Base-by-base conservation (phyloP, 2,329 filamentous ascomycete genomes). In the Epichloe coenophiala region DNA sequence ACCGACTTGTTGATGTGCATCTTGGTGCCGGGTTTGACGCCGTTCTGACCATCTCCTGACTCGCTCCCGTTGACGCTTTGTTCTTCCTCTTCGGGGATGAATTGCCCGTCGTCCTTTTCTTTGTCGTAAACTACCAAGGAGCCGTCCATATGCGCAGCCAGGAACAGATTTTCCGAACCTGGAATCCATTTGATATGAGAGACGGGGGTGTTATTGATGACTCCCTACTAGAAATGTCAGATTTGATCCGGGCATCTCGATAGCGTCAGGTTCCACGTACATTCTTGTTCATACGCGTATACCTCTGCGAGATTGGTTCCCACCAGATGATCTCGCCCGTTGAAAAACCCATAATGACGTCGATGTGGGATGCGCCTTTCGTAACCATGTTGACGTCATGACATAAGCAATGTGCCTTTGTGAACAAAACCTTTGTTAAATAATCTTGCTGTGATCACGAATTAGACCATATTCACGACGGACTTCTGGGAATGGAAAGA, bases 311-410 rank as follows among this genome's bases (percentile, higher is more conserved):
- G 61, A 96, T 87, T 11, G 93, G 90, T 67, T 98, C 93, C 73
- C 93, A 97, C 93, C 93, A 98, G 55, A 98, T 91, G 45, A 98
- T 89, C 65, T 98, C 93, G 39, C 90, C 89, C 0, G 90, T 94
- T 6, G 91, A 96, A 61, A 95, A 97, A 1, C 93, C 93, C 81
- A 98, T 86, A 51, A 95, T 82, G 19, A 98, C 75, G 63, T 98
- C 93, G 41, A 98, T 76, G 62, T 97, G 91, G 5, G 77, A 81
- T 3, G 77, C 64, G 47, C 80, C 83, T 67, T 91, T 95, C 11
- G 90, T 96, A 49, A 86, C 63, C 42, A 79, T 71, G 63, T 98
- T 97, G 41, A 95, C 81, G 65, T 97, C 91, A 63, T 98, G 93
- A 59, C 90, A 96, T 42, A 97, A 72, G 61, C 90, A 91, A 65